Evolutionary conservation across 192 early-diverging fungal species (phyloP), one percentile per base, ranked within the genome.

Genomic region (Backusella tuberculispora): DNA sequence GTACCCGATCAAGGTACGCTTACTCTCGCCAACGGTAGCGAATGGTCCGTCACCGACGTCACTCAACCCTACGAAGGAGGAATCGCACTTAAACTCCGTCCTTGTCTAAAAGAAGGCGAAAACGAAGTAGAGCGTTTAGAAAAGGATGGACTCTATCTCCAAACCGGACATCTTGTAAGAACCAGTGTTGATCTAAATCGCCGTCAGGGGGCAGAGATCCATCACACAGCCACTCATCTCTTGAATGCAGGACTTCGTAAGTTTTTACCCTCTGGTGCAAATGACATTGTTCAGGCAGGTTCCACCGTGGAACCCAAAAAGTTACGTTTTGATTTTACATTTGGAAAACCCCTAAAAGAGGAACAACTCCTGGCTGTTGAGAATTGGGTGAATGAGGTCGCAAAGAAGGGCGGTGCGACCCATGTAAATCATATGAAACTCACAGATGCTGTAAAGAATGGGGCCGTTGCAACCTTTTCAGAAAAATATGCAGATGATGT

Each of bases 171-270:
- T 34, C 68, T 81, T 19, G 65, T 90, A 0, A 75, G 78, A 7
- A 83, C 81, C 0, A 44, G 78, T 29, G 85, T 90, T 0, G 84
- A 88, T 69, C 17, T 72, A 1, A 64, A 41, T 9, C 72, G 80
- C 47, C 80, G 88, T 17, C 77, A 80, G 34, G 84, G 84, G 0
- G 76, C 84, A 3, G 85, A 86, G 4, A 77, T 83, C 1, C 88
- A 90, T 64, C 88, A 90, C 43, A 84, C 87, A 12, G 88, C 88
- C 3, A 90, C 88, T 1, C 88, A 90, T 74, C 26, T 88, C 13
- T 63, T 90, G 17, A 86, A 90, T 63, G 85, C 84, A n/a, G 88
- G 82, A 2, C 66, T 90, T 46, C 80, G 84, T 40, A 76, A 76
- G 40, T 80, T 87, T 1, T 56, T 88, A 1, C 76, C 82, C 7